Evolutionary conservation across 768 basidiomycete genomes (phyloP), one percentile per base, ranked within the genome.

Genomic region (Clathrus columnatus): DNA sequence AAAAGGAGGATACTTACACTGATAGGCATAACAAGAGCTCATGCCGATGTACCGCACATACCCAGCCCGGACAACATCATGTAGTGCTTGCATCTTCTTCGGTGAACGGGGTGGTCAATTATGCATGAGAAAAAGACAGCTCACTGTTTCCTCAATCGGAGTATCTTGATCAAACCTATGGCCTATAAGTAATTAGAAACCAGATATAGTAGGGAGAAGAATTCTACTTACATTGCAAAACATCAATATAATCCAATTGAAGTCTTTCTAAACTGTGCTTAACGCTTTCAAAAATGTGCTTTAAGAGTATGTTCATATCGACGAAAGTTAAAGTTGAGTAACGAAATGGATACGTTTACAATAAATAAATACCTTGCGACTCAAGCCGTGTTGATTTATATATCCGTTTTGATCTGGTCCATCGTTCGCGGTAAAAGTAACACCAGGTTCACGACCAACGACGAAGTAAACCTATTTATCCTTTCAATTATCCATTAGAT

Each of bases 371-470:
- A 76, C 76, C 71, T 78, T 75, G 32, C 75, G 68, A 46, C 69
- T 70, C 3, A 73, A 60, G 7, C 80, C 80, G 54, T 73, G 68
- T 49, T 79, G 75, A 58, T 83, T 84, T 17, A 80, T 73, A 55
- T 79, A 82, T 8, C 81, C 79, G n/a, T 62, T 23, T 3, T 57
- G 52, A 5, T 64, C 63, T 2, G 59, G 55, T 23, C 16, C n/a
- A 23, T 43, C 26, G 36, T 16, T 6, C 7, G 50, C 27, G 16
- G 48, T 61, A 0, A 29, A 61, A 30, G 46, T 8, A 27, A 29
- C 30, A 36, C 26, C 51, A 27, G 63, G 62, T 53, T 64, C 54
- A 32, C 59, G 61, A 17, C 59, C 63, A 26, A 66, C 62, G 18
- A 56, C 20, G 16, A 16, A 16, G 18, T 56, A 41, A 26, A 73